Base-by-base conservation (phyloP, 495 filamentous ascomycete genomes). In the Terfezia claveryi region DNA sequence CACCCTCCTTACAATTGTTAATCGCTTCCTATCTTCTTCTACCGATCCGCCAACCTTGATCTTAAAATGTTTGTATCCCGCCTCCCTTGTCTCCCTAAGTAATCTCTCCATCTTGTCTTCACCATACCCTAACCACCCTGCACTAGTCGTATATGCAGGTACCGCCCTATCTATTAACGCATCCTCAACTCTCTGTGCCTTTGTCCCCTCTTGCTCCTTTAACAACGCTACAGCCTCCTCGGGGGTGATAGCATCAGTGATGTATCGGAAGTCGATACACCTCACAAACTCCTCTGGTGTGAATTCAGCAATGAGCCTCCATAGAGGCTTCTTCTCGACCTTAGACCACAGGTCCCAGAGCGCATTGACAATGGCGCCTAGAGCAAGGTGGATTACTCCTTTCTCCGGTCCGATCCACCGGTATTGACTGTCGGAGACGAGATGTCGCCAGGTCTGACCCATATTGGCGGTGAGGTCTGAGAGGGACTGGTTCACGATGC, bases 341-440 rank as follows among this genome's bases (percentile, higher is more conserved):
- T 94, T 94, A 44, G 85, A 85, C 87, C 88, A 93, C 14, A 95
- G 78, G 69, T 95, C 88, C 88, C 88, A 95, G 58, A 93, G 70
- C 0, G 87, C 88, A 66, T 95, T 95, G 54, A 95, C 81, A 23
- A 94, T 81, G 37, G 87, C 85, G 32, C 84, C 87, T 0, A 92
- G 80, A 2, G 88, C 88, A 0, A 95, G 79, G 68, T 95, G 88
- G 58, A 89, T 91, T 14, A 94, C 88, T 52, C 88, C 88, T 70
- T 94, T 94, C 65, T 95, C 88, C 2, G 88, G 88, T 0, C 88
- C 88, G 63, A 94, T 89, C 88, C 88, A 95, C 36, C 88, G 83
- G 36, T 94, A 73, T 62, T 94, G 88, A 54, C 77, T 82, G 75
- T 94, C 88, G 54, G 80, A 81, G 64, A 91, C 86, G 0, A 95